phyloP scores from a whole-genome alignment of 1,284 basidiomycete genomes.

The Singerocomus inundabilis region DNA sequence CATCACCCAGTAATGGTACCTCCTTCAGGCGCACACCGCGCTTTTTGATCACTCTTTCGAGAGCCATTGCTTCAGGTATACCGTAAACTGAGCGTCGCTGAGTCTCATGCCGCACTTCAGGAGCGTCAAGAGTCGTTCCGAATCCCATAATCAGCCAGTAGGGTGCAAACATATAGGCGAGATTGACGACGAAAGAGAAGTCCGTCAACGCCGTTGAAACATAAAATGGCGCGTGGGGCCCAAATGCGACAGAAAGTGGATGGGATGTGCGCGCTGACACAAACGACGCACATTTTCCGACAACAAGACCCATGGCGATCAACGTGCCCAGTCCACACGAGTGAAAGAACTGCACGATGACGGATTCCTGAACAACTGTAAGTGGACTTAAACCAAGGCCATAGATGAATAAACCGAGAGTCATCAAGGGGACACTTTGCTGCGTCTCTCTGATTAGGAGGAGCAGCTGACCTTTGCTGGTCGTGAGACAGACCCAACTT shows the following conservation, averaged over 20 bases:
- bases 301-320: slow-evolving; percentile 75
- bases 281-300: slow-evolving; percentile 75
- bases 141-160: slow-evolving; percentile 60
- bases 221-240: slow-evolving; percentile 71
- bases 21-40: slow-evolving; percentile 57
- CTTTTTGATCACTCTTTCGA: slow-evolving; percentile 64
- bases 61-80: slow-evolving; percentile 58
- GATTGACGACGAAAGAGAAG: slow-evolving; percentile 65
- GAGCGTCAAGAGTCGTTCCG: slow-evolving; percentile 62
- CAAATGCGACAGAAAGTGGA: slow-evolving; percentile 68
- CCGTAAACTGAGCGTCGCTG: slow-evolving; percentile 41
- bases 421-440: slow-evolving; percentile 61
- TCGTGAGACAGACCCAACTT: slow-evolving; percentile 7
- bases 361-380: slow-evolving; percentile 74
- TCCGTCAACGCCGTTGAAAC: slow-evolving; percentile 62
- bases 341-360: slow-evolving; percentile 78
- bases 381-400: slow-evolving; percentile 78
- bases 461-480: slow-evolving; percentile 51
- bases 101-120: slow-evolving; percentile 56
- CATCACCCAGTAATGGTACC: slow-evolving; percentile 67
- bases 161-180: slow-evolving; percentile 62
- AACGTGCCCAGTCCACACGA: slow-evolving; percentile 75
- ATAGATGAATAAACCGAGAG: slow-evolving; percentile 70
- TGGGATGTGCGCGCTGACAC: slow-evolving; percentile 72
- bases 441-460: slow-evolving; percentile 63